These are phyloP conservation scores for Lanmaoa pseudosensibilis DNA, from an alignment of 768 basidiomycete genomes.

Conservation along the genomic window DNA sequence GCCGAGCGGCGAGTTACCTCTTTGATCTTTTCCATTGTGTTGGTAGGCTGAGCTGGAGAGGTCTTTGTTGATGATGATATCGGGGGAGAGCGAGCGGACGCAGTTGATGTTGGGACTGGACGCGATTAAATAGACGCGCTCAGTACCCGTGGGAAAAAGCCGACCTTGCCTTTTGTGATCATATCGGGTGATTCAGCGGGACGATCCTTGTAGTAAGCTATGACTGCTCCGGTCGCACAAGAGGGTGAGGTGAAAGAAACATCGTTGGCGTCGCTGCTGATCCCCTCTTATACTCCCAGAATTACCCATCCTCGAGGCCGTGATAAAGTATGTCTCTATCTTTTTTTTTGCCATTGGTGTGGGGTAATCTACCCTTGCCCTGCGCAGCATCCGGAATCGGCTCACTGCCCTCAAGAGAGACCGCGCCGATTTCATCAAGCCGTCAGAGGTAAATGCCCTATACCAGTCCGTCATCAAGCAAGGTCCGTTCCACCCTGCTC, in stretches of 20 bases:
- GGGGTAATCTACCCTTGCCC: constrained; percentile 23
- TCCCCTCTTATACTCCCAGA: constrained; percentile 53
- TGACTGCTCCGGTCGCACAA: constrained; percentile 74
- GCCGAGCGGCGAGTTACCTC: constrained; percentile 30
- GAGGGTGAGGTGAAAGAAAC: constrained; percentile 53
- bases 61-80: constrained; percentile 1
- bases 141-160: constrained; percentile 36
- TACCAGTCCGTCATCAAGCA: constrained; percentile 94
- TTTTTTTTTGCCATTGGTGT: constrained; percentile 3
- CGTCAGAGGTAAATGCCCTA: constrained; percentile 88
- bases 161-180: constrained; percentile 36
- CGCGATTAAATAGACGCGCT: constrained; percentile 21
- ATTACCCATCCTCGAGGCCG: constrained; percentile 88
- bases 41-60: constrained; percentile 8
- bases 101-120: constrained; percentile 18
- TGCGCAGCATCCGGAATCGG: constrained; percentile 83
- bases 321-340: constrained; percentile 69
- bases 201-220: not conserved
- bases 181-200: constrained; percentile 16
- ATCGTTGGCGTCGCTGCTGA: not conserved
- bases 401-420: constrained; percentile 94
- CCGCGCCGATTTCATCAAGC: constrained; percentile 87
- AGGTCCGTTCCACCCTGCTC: constrained; percentile 48
- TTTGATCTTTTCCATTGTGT: constrained; percentile 49
- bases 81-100: constrained; percentile 7